Evolutionary conservation across 768 basidiomycete genomes (phyloP).

Genomic region (Psilocybe cyanescens): DNA sequence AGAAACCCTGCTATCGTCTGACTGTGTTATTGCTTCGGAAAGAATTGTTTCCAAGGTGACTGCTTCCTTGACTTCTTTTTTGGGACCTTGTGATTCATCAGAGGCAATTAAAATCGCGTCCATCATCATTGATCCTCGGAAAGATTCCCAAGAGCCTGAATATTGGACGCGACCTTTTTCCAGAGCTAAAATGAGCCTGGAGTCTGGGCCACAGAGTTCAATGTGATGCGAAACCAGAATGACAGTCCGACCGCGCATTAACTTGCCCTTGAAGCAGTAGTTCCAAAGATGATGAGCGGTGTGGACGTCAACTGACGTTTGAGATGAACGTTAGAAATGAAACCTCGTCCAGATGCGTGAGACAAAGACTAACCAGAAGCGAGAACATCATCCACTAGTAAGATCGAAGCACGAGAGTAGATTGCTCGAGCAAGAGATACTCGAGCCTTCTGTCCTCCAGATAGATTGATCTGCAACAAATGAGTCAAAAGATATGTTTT

Average conservation of each 20-base stretch:
- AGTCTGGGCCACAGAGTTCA: slow-evolving; percentile 81
- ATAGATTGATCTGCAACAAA: slow-evolving; percentile 44
- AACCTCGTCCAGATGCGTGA: too few relatives aligned
- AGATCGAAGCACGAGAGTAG: slow-evolving; percentile 83
- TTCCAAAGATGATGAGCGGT: slow-evolving; percentile 89
- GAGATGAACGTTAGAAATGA: neutral
- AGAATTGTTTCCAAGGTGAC: slow-evolving; percentile 34
- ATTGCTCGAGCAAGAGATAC: slow-evolving; percentile 71
- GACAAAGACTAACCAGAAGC: slow-evolving; percentile 44
- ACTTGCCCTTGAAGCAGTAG: slow-evolving; percentile 81
- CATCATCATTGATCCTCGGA: slow-evolving; percentile 62
- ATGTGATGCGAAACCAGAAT: slow-evolving; percentile 96
- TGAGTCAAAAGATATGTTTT: too few relatives aligned
- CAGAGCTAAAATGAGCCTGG: slow-evolving; percentile 80
- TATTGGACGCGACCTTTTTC: slow-evolving; percentile 81
- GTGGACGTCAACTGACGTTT: slow-evolving; percentile 77
- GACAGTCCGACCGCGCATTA: slow-evolving; percentile 81
- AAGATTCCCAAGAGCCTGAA: slow-evolving; percentile 65
- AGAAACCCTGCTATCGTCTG: slow-evolving; percentile 11
- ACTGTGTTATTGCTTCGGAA: slow-evolving; percentile 45
- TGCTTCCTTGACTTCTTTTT: slow-evolving; percentile 33
- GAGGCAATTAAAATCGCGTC: slow-evolving; percentile 1
- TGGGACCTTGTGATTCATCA: slow-evolving; percentile 45
- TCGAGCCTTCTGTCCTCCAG: slow-evolving; percentile 70
- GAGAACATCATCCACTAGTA: slow-evolving; percentile 85